phyloP scores from a whole-genome alignment of 805 yeast species.

The Starmerella apicola region DNA sequence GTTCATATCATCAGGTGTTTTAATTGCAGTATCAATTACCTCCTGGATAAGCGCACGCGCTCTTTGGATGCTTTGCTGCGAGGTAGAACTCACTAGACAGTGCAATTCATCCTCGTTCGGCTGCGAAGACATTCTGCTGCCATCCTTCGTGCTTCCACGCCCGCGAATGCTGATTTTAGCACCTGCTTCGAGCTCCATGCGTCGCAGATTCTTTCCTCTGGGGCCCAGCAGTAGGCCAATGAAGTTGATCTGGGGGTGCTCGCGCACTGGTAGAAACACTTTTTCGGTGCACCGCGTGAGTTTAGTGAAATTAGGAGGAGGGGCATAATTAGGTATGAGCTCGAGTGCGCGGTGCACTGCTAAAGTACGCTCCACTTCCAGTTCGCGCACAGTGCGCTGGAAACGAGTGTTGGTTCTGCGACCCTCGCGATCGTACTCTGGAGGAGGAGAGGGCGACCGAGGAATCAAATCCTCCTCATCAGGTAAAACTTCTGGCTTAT shows the following conservation, averaged over 20 bases:
- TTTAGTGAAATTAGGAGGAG: constrained; percentile 66
- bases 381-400: constrained; percentile 41
- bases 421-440: constrained; percentile 73
- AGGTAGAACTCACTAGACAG: constrained; percentile 73
- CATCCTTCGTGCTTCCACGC: constrained; percentile 90
- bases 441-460: constrained; percentile 83
- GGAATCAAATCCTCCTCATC: constrained; percentile 36
- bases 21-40: constrained; percentile 69
- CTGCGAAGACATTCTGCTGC: constrained; percentile 33
- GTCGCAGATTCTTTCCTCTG: constrained; percentile 78
- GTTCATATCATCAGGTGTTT: constrained; percentile 87
- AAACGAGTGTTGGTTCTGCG: constrained; percentile 79
- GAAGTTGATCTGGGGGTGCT: constrained; percentile 84
- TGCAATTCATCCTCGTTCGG: constrained; percentile 71
- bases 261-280: constrained; percentile 69
- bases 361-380: constrained; percentile 69
- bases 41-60: constrained; percentile 66
- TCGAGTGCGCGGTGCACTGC: constrained; percentile 65
- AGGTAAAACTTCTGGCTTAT: not conserved
- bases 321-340: constrained; percentile 59
- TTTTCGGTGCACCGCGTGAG: constrained; percentile 69
- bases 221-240: constrained; percentile 89
- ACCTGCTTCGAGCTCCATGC: constrained; percentile 72
- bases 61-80: constrained; percentile 58
- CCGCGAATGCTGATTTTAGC: constrained; percentile 89